These are phyloP conservation scores for Domatiomyces catenatus DNA, from an alignment of 2,329 filamentous ascomycete genomes.

Conservation along the genomic window DNA sequence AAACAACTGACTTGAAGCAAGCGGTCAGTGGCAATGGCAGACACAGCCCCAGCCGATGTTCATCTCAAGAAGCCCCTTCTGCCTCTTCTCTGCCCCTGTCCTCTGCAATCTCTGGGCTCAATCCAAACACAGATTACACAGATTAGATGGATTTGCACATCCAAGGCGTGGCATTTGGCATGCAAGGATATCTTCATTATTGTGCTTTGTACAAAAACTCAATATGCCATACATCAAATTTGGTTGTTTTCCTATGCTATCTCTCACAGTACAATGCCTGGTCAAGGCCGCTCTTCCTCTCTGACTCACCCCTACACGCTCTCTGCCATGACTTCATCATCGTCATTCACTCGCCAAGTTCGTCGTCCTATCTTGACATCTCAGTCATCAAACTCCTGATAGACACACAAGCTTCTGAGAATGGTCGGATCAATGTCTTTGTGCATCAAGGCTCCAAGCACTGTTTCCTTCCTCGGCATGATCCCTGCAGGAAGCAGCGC, in stretches of 20 bases:
- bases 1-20: neutral
- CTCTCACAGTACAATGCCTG: neutral
- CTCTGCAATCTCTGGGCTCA: too few relatives aligned
- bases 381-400: slow-evolving; percentile 38
- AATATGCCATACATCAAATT: neutral
- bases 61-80: too few relatives aligned
- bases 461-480: slow-evolving; percentile 49
- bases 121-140: too few relatives aligned
- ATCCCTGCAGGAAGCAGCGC: slow-evolving; percentile 43
- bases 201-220: neutral
- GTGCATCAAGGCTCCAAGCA: slow-evolving; percentile 54
- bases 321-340: neutral
- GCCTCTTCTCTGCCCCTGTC: neutral
- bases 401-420: slow-evolving; percentile 52
- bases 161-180: neutral
- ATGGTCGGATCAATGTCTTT: slow-evolving; percentile 47
- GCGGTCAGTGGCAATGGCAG: neutral
- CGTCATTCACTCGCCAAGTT: neutral
- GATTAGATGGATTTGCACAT: too few relatives aligned
- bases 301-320: neutral
- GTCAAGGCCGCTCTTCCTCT: neutral
- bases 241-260: neutral
- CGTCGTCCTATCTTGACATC: neutral
- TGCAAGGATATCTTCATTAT: neutral
- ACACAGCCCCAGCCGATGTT: neutral